phyloP scores from a whole-genome alignment of 1,284 basidiomycete species.

The Ceratobasidium sp. region DNA sequence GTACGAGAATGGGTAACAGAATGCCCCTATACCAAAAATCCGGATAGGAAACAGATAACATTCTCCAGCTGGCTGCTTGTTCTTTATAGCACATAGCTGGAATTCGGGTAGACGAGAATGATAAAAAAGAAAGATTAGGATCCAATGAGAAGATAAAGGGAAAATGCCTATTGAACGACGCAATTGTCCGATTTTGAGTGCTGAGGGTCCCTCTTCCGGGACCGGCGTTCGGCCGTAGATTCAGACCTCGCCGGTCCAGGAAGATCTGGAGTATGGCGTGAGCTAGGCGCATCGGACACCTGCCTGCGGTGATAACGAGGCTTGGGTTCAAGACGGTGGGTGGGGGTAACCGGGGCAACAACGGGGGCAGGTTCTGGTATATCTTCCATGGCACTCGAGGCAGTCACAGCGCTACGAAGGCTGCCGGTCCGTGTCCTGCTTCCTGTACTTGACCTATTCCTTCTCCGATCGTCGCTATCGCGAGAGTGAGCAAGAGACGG shows the following conservation, averaged over 20 bases:
- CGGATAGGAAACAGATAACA: constrained; percentile 5
- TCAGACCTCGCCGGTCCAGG: constrained; percentile 25
- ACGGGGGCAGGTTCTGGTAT: constrained; percentile 6
- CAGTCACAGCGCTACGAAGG: constrained; percentile 41
- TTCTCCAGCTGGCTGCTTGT: background rate
- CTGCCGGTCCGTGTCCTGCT: constrained; percentile 41
- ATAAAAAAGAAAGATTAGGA: constrained; percentile 6
- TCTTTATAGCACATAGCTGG: background rate
- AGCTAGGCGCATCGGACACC: constrained; percentile 30
- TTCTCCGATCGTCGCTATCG: constrained; percentile 36
- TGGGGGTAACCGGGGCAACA: background rate
- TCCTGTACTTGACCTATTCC: constrained; percentile 39
- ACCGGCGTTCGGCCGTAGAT: constrained; percentile 5
- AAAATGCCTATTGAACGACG: constrained; percentile 27
- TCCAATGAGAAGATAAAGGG: background rate
- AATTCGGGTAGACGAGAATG: background rate
- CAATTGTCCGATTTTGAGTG: constrained; percentile 34
- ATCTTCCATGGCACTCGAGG: background rate
- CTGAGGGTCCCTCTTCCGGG: constrained; percentile 22
- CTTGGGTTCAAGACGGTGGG: constrained; percentile 1
- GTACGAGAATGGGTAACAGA: background rate
- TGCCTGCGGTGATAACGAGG: constrained; percentile 18
- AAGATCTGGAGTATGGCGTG: constrained; percentile 13
- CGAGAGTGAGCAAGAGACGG: constrained; percentile 21
- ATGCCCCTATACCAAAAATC: background rate